Percentiles rank a stretch among this genome's conserved stretches.
Evolutionary conservation across 495 filamentous ascomycete genomes (phyloP).

Genomic region (Podospora pseudoanserina): DNA sequence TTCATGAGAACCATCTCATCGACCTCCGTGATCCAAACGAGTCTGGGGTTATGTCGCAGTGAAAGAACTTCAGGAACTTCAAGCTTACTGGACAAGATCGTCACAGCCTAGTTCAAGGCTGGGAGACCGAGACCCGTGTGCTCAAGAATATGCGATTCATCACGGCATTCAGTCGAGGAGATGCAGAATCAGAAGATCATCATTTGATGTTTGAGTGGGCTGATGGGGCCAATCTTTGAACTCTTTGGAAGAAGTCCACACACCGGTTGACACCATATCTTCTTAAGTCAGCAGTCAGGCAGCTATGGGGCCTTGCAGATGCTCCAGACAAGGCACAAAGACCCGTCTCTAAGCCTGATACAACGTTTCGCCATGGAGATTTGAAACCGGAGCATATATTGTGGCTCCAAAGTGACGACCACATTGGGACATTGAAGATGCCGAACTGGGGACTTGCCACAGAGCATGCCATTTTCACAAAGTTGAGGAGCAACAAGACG

Average conservation of each 20-base stretch:
- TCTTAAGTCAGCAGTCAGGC: not conserved
- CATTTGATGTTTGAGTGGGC: conserved; percentile 14
- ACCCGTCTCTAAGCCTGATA: not conserved
- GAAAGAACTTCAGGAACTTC: not conserved
- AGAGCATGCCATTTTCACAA: conserved; percentile 9
- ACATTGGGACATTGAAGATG: conserved; percentile 24
- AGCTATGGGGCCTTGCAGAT: not conserved
- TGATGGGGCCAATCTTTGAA: conserved; percentile 7
- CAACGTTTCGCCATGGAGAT: conserved; percentile 18
- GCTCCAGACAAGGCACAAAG: conserved; percentile 1
- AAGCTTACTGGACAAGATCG: not conserved
- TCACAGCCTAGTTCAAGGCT: not conserved
- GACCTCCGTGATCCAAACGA: not conserved
- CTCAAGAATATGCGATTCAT: conserved; percentile 11
- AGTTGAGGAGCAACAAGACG: conserved; percentile 13
- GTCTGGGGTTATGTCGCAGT: conserved; percentile 1
- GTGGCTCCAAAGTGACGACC: conserved; percentile 5
- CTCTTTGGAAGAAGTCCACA: not conserved
- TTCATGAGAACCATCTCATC: too few species aligned
- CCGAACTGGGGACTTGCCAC: conserved; percentile 31
- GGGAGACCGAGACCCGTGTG: conserved; percentile 1
- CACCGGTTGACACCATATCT: not conserved
- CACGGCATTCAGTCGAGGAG: conserved; percentile 3
- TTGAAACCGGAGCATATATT: conserved; percentile 27
- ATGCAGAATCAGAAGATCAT: not conserved